Conservation (phyloP, 768 basidiomycete genomes). For the Amylocystis lapponica region DNA sequence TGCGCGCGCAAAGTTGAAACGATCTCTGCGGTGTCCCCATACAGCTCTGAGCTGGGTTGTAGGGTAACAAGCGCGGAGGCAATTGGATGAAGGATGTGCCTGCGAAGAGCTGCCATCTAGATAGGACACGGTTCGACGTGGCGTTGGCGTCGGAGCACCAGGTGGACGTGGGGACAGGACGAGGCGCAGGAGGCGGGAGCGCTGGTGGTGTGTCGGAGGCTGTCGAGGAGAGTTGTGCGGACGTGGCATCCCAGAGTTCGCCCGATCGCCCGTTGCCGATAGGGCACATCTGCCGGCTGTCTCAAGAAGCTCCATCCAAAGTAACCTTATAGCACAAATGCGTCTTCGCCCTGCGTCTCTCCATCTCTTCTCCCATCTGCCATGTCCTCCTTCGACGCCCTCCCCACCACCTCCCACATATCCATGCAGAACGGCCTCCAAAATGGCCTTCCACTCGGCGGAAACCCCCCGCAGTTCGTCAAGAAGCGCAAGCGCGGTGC, state of each 20-base stretch:
- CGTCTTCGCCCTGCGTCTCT: neutral
- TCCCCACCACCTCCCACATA: neutral
- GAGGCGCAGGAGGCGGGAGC: too few species aligned
- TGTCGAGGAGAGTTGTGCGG: neutral
- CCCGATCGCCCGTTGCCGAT: constrained; percentile 1
- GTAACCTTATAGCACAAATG: too few species aligned
- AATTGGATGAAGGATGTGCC: too few species aligned
- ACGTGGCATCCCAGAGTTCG: neutral
- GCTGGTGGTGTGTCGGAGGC: neutral
- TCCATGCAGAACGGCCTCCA: constrained; percentile 8
- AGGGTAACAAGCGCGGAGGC: too few species aligned
- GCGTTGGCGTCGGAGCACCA: too few species aligned
- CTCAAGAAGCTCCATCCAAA: too few species aligned
- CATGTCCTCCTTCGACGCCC: constrained; percentile 15
- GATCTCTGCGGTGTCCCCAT: too few species aligned
- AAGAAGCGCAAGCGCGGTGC: constrained; percentile 57
- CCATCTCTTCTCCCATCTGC: neutral
- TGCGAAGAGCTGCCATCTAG: too few species aligned
- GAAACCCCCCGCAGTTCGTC: constrained; percentile 24
- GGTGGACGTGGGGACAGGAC: too few species aligned
- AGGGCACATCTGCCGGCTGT: neutral
- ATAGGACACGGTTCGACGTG: too few species aligned
- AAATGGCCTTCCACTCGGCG: constrained; percentile 8
- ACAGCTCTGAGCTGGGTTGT: too few species aligned
- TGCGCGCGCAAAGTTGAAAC: too few species aligned